Evolutionary conservation across 495 filamentous ascomycete species (phyloP).

Genomic region (Darksidea phi): DNA sequence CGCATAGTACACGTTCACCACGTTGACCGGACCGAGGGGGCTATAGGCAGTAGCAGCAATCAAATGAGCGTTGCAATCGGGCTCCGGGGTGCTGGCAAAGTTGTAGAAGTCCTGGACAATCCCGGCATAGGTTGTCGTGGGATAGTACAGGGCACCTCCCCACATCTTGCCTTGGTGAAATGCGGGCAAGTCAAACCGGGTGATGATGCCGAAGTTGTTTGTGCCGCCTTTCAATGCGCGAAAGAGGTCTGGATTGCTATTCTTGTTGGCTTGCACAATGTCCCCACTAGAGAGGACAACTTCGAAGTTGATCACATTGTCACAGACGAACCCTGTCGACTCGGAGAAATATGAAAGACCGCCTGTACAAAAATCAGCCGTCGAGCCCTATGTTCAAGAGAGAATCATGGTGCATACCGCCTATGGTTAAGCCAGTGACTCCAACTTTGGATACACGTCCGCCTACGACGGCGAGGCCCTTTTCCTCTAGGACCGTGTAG

Average conservation of each 20-base stretch:
- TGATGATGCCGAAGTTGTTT: slow-evolving; percentile 51
- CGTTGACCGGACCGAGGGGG: not conserved
- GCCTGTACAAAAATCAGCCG: slow-evolving; percentile 43
- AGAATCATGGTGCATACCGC: slow-evolving; percentile 37
- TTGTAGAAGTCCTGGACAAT: not conserved
- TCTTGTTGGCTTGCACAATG: slow-evolving; percentile 50
- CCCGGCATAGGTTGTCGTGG: not conserved
- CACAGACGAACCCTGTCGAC: slow-evolving; percentile 55
- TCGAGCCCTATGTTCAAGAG: slow-evolving; percentile 46
- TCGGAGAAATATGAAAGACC: slow-evolving; percentile 34
- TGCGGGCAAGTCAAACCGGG: slow-evolving; percentile 23
- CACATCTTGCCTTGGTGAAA: slow-evolving; percentile 9
- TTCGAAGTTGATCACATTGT: slow-evolving; percentile 45
- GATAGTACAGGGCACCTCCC: slow-evolving; percentile 2
- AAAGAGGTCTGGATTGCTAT: slow-evolving; percentile 46
- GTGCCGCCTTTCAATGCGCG: slow-evolving; percentile 49
- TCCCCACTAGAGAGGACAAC: slow-evolving; percentile 57
- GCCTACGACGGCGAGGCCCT: slow-evolving; percentile 11
- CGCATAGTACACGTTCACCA: not conserved
- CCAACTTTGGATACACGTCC: slow-evolving; percentile 42
- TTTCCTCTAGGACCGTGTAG: slow-evolving; percentile 5
- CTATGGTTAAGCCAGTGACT: slow-evolving; percentile 36
- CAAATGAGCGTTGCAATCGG: slow-evolving; percentile 35
- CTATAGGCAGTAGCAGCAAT: not conserved
- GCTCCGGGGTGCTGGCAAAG: slow-evolving; percentile 29